A percentile compares a stretch with the other conserved stretches of the same genome.
phyloP scores from a whole-genome alignment of 352 stramenopile species.

The Globisporangium lucens region DNA sequence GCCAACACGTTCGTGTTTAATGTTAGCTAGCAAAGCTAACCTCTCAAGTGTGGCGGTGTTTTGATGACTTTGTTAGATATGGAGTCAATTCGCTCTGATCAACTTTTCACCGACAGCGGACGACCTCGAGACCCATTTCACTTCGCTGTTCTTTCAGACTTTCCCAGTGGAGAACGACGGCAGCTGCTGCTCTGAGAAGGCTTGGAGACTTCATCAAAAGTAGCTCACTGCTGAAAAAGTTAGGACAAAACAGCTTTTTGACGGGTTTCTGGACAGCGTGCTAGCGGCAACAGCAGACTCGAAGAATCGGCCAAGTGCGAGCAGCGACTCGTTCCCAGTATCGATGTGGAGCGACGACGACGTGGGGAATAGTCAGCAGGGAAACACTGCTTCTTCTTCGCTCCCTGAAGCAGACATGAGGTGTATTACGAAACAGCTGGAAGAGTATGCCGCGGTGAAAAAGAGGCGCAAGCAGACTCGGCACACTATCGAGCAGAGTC shows the following conservation, averaged over 20 bases:
- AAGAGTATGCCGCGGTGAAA: constrained; percentile 23
- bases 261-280: constrained; percentile 11
- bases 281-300: not conserved
- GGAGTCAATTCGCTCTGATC: constrained; percentile 44
- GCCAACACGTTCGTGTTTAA: not conserved
- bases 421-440: constrained; percentile 27
- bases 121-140: constrained; percentile 40
- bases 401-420: constrained; percentile 26
- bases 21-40: not conserved
- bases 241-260: constrained; percentile 1
- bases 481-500: constrained; percentile 11
- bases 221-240: not conserved
- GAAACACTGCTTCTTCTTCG: not conserved
- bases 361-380: not conserved
- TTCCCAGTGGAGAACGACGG: constrained; percentile 8
- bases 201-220: constrained; percentile 10
- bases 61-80: constrained; percentile 26
- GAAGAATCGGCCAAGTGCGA: not conserved
- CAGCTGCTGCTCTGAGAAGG: not conserved
- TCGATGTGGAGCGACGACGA: not conserved
- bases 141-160: constrained; percentile 24
- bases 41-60: not conserved
- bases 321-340: not conserved
- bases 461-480: constrained; percentile 20
- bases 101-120: constrained; percentile 35